Evolutionary conservation across 106 monocot genomes (phyloP).

Genomic region (Iris macrosiphon): DNA sequence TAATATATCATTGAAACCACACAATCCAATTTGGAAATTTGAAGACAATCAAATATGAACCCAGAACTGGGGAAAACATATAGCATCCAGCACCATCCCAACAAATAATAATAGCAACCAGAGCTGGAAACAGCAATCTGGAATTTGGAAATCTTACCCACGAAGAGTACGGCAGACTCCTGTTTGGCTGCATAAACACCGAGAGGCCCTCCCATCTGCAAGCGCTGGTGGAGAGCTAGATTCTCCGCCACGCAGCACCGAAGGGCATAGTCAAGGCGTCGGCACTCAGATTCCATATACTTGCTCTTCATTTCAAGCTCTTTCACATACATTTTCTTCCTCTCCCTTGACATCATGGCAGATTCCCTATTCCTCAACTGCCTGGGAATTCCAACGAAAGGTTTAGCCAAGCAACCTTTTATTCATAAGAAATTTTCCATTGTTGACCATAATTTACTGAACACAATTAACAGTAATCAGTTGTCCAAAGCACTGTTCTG

Average conservation of each 20-base stretch:
- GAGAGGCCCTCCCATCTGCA: conserved; percentile 36
- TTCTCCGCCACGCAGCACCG: conserved; percentile 72
- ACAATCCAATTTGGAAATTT: too few species aligned
- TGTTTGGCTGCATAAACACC: conserved; percentile 63
- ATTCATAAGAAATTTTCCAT: background rate
- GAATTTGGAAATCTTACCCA: conserved; percentile 48
- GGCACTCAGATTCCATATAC: conserved; percentile 69
- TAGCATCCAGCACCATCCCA: too few species aligned
- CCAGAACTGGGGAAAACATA: too few species aligned
- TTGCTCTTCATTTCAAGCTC: conserved; percentile 83
- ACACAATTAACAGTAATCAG: too few species aligned
- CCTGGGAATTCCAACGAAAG: conserved; percentile 35
- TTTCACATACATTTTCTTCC: conserved; percentile 77
- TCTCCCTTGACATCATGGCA: conserved; percentile 94
- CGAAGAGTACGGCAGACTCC: conserved; percentile 99
- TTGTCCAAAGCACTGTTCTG: too few species aligned
- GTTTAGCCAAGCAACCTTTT: background rate
- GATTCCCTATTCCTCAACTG: conserved; percentile 92
- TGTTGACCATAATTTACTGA: background rate
- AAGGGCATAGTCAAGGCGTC: conserved; percentile 60
- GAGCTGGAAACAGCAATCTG: background rate
- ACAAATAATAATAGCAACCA: background rate
- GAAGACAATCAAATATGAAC: too few species aligned
- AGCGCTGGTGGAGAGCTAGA: conserved; percentile 46
- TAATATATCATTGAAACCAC: too few species aligned